These are phyloP conservation scores for Intubia oerlemansii DNA, from an alignment of 2,329 filamentous ascomycete genomes.

Conservation along the genomic window DNA sequence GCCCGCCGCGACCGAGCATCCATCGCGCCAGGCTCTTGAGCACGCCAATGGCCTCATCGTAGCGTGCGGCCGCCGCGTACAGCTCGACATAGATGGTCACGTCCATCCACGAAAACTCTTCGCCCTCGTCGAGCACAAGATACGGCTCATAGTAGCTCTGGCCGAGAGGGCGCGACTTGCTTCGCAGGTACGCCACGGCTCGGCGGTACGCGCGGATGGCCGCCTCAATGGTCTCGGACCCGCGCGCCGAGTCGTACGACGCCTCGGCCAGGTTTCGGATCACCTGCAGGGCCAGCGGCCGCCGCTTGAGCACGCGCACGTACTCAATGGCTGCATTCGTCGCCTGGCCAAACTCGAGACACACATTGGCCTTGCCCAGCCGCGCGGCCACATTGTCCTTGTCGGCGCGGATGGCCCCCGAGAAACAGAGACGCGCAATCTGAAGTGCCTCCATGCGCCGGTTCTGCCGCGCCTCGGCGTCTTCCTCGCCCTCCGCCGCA, in stretches of 20 bases:
- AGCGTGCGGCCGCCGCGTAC: conserved; percentile 41
- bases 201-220: conserved; percentile 27
- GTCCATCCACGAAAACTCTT: conserved; percentile 50
- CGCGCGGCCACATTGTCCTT: conserved; percentile 34
- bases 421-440: conserved; percentile 36
- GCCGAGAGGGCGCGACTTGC: conserved; percentile 11
- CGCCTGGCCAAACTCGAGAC: conserved; percentile 31
- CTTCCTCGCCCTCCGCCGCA: conserved; percentile 12
- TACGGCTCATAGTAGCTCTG: conserved; percentile 3
- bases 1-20: conserved; percentile 46
- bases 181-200: conserved; percentile 19
- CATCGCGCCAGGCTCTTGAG: conserved; percentile 59
- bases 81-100: conserved; percentile 72
- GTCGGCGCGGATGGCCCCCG: conserved; percentile 35
- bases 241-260: conserved; percentile 27
- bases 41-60: conserved; percentile 42
- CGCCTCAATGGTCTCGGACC: conserved; percentile 16
- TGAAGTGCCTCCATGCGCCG: conserved; percentile 21
- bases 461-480: conserved; percentile 6
- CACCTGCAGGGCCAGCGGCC: conserved; percentile 30
- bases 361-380: conserved; percentile 35
- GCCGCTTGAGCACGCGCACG: conserved; percentile 27
- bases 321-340: conserved; percentile 35
- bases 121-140: conserved; percentile 13
- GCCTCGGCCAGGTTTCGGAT: conserved; percentile 35